Conservation (phyloP, 306 rosid genomes). For the Ormosia semicastrata region DNA sequence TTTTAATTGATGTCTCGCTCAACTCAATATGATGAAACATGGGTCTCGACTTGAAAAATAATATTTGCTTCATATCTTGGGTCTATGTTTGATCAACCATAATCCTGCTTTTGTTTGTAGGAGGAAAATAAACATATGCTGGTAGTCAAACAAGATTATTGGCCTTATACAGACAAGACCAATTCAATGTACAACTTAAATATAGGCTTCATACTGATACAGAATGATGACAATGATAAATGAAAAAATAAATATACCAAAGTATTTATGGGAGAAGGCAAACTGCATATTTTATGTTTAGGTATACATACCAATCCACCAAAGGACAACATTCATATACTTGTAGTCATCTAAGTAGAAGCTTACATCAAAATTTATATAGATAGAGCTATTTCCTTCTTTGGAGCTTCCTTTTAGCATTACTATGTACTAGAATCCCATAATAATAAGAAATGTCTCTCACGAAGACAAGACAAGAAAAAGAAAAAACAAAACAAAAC, state of each 20-base stretch:
- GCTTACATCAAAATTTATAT: not conserved
- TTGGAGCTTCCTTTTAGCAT: not conserved
- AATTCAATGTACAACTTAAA: not conserved
- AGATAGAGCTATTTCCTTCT: not conserved
- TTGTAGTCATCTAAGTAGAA: not conserved
- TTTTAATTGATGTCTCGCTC: not conserved
- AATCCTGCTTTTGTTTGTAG: not conserved
- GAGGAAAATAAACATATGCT: not conserved
- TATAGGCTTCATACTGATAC: not conserved
- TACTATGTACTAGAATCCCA: not conserved
- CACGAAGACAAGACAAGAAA: not conserved
- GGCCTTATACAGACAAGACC: not conserved
- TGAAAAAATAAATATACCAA: not conserved
- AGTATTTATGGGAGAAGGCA: not conserved
- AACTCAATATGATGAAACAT: not conserved
- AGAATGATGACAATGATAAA: not conserved
- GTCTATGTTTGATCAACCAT: conserved; percentile 5
- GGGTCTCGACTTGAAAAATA: not conserved
- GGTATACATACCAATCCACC: not conserved
- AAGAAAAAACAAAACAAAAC: no score
- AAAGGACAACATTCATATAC: not conserved
- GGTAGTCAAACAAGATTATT: not conserved
- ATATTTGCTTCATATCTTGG: not conserved
- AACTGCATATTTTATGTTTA: not conserved
- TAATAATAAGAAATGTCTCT: not conserved